Evolutionary conservation across 257 asterid genomes (phyloP).

Genomic region (Ehretia macrophylla): DNA sequence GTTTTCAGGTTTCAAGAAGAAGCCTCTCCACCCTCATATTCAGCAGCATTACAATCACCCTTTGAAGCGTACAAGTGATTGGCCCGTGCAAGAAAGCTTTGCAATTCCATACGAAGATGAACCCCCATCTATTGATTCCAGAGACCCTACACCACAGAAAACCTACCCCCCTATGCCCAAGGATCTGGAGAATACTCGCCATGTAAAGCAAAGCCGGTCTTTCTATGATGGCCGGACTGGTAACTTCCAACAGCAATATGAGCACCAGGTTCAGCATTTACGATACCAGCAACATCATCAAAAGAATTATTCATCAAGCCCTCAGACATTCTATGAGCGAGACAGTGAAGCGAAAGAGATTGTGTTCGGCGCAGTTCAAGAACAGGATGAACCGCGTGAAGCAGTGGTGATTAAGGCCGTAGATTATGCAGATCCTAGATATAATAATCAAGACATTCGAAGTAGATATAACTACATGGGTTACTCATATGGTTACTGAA

Average conservation of each 20-base stretch:
- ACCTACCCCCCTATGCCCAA: slow-evolving; percentile 33
- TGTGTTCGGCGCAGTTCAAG: slow-evolving; percentile 92
- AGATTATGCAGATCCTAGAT: slow-evolving; percentile 59
- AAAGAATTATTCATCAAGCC: slow-evolving; percentile 54
- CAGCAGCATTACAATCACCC: slow-evolving; percentile 36
- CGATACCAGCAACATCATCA: slow-evolving; percentile 51
- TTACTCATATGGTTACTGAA: slow-evolving; percentile 61
- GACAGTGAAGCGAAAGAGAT: slow-evolving; percentile 67
- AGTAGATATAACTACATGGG: slow-evolving; percentile 72
- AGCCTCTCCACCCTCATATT: slow-evolving; percentile 32
- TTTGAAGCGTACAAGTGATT: slow-evolving; percentile 26
- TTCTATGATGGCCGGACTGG: slow-evolving; percentile 45
- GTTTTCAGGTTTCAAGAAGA: slow-evolving; percentile 48
- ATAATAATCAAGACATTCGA: slow-evolving; percentile 44
- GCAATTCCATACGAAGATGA: slow-evolving; percentile 61
- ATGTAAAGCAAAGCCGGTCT: slow-evolving; percentile 42
- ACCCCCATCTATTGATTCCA: slow-evolving; percentile 56
- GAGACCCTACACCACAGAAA: slow-evolving; percentile 60
- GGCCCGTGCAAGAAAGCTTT: slow-evolving; percentile 77
- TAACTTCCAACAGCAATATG: slow-evolving; percentile 36
- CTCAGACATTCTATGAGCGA: slow-evolving; percentile 62
- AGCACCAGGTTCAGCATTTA: slow-evolving; percentile 22
- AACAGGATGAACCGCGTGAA: slow-evolving; percentile 71
- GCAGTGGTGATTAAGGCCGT: slow-evolving; percentile 81
- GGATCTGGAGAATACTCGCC: slow-evolving; percentile 45